Evolutionary conservation across 1,284 basidiomycete species (phyloP).

Genomic region (Ustilago tritici): DNA sequence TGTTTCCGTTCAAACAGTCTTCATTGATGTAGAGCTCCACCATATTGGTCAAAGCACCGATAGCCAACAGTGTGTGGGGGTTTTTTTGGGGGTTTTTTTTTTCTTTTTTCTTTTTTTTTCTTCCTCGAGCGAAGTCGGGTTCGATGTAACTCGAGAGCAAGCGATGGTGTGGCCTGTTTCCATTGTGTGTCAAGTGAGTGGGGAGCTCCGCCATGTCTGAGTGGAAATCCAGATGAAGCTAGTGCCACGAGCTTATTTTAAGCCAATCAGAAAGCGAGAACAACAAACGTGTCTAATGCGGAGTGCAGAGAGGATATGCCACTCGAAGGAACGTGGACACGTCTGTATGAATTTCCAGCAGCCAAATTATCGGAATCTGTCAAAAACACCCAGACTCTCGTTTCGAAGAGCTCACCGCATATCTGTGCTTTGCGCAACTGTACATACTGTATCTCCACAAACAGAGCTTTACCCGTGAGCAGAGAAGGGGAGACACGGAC

Average conservation of each 20-base stretch:
- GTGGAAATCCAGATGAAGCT: background rate
- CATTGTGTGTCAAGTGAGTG: background rate
- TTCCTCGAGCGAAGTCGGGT: too few relatives aligned
- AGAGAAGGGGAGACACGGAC: background rate
- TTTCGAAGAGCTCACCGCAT: background rate
- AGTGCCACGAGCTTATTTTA: background rate
- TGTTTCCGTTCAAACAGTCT: background rate
- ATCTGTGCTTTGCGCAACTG: too few relatives aligned
- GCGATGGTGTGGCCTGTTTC: too few relatives aligned
- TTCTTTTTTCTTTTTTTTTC: too few relatives aligned
- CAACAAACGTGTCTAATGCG: constrained; percentile 27
- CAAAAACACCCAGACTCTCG: constrained; percentile 22
- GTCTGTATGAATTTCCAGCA: constrained; percentile 20
- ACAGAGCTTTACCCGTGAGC: background rate
- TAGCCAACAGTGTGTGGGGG: background rate
- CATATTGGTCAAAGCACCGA: background rate
- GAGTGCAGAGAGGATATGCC: constrained; percentile 28
- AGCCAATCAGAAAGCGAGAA: constrained; percentile 29
- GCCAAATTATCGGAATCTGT: constrained; percentile 22
- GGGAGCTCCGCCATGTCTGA: background rate
- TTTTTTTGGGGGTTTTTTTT: too few relatives aligned
- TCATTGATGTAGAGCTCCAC: background rate
- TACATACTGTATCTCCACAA: background rate
- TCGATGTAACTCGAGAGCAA: too few relatives aligned
- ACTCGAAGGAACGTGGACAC: constrained; percentile 36